These are phyloP conservation scores for Aspergillus homomorphus DNA, from an alignment of 495 filamentous ascomycete genomes.

Conservation along the genomic window DNA sequence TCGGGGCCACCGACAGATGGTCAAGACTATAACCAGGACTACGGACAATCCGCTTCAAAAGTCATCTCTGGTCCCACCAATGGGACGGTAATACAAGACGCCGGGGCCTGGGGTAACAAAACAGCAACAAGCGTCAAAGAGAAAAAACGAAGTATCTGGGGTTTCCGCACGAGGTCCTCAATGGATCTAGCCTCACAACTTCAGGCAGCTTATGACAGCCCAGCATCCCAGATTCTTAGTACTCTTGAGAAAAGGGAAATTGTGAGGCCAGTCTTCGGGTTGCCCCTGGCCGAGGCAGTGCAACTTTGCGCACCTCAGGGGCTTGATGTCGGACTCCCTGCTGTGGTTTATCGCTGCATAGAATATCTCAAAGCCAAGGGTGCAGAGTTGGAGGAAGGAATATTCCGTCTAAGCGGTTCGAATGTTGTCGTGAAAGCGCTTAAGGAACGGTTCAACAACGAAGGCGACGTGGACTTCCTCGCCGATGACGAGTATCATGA, in stretches of 20 bases:
- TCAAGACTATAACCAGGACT: constrained; percentile 27
- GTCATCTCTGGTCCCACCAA: constrained; percentile 86
- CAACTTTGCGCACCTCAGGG: constrained; percentile 71
- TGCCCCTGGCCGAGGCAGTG: constrained; percentile 82
- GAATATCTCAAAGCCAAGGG: constrained; percentile 86
- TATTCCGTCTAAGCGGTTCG: constrained; percentile 92
- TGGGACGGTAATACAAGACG: constrained; percentile 79
- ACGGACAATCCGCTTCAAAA: constrained; percentile 46
- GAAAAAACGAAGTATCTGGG: constrained; percentile 93
- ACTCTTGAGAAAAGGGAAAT: constrained; percentile 51
- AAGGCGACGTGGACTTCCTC: constrained; percentile 89
- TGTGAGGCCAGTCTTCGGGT: constrained; percentile 78
- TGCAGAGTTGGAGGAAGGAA: constrained; percentile 85
- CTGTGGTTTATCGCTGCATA: constrained; percentile 96
- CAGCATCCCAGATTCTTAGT: constrained; percentile 31
- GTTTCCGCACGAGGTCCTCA: constrained; percentile 70
- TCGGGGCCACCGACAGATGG: constrained; percentile 25
- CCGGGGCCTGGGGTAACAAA: constrained; percentile 84
- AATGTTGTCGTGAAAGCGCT: constrained; percentile 90
- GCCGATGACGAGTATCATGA: constrained; percentile 85
- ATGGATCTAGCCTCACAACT: constrained; percentile 52
- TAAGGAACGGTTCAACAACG: constrained; percentile 86
- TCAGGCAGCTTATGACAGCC: constrained; percentile 36
- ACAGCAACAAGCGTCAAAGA: constrained; percentile 54
- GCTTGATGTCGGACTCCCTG: constrained; percentile 69